Base-by-base conservation (phyloP, 2,329 filamentous ascomycete genomes). In the Arachnomyces sp. region DNA sequence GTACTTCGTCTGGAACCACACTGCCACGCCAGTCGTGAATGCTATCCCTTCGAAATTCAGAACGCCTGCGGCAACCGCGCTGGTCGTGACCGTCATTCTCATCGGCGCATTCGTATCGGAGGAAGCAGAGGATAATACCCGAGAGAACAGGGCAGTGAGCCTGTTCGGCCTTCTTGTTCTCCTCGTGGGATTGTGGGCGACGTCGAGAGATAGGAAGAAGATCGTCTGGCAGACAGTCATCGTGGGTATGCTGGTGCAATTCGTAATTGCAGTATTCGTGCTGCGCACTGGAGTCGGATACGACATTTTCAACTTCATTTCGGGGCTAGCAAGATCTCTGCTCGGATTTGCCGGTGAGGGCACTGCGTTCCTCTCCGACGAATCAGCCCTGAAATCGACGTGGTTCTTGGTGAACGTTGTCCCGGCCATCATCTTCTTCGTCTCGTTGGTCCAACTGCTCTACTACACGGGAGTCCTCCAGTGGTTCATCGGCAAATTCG, bases 351-450 rank as follows among this genome's bases (percentile, higher is more conserved):
- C 89, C 16, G 67, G 70, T 13, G 60, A 85, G 25, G 89, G 89
- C 59, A 77, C 84, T 0, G 58, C 61, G 0, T 95, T 94, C 68
- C 63, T 95, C 51, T 82, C 79, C 0, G 66, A 68, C 11, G 39
- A 52, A 0, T 67, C 71, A 4, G 56, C 67, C 3, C 28, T 62
- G 34, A 43, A 43, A 2, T 54, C 71, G 1, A 50, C 54, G 3
- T 87, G 74, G 75, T 94, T 94, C 74, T 71, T 94, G 47, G 72
- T 82, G 36, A 69, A 73, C 36, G 87, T 94, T 46, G 73, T 93
- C n/a, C 87, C 89, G 0, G 81, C 89, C 53, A 93, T 95, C 64
- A 86, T 94, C 68, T 95, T 94, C 77, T 94, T 95, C 77, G 84
- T 94, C 43, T 79, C 88, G 1, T 72, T 94, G n/a, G 86, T 94